Evolutionary conservation across 108 stramenopile genomes (phyloP).

Genomic region (Hondaea fermentalgiana): DNA sequence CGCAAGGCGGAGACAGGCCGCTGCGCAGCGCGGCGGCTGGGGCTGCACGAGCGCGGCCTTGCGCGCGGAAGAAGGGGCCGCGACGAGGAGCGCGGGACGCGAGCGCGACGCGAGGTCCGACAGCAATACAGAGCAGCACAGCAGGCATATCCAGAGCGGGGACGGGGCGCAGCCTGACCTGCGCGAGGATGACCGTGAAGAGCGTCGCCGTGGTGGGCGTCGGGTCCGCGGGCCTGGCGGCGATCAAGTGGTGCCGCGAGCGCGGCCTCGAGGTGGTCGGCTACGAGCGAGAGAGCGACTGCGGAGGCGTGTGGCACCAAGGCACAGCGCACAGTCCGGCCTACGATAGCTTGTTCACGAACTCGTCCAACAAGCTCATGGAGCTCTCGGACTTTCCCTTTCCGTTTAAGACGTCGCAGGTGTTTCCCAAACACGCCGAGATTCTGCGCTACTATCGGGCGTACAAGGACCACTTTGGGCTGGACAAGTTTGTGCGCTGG

Average conservation of each 20-base stretch:
- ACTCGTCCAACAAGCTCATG: not conserved
- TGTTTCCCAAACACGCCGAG: not conserved
- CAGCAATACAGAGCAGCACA: not conserved
- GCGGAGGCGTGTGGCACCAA: not conserved
- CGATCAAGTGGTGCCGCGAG: not conserved
- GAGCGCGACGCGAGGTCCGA: not conserved
- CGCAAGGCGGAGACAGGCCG: no score
- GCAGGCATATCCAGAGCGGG: not conserved
- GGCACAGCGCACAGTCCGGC: not conserved
- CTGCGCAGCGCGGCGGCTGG: no score
- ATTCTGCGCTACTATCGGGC: not conserved
- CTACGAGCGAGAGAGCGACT: not conserved
- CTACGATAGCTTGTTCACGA: not conserved
- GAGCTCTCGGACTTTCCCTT: not conserved
- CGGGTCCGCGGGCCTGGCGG: not conserved
- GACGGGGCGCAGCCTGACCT: no score
- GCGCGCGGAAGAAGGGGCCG: no score
- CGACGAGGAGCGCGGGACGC: no score
- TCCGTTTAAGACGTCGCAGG: not conserved
- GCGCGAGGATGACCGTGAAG: not conserved
- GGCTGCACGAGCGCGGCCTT: no score
- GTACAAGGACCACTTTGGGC: not conserved
- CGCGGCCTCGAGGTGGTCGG: not conserved
- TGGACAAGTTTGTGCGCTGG: not conserved
- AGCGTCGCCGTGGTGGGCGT: not conserved